Percentiles rank a stretch among this genome's conserved stretches.
phyloP scores from a whole-genome alignment of 2,329 filamentous ascomycete genomes.

The Parascedosporium putredinis region DNA sequence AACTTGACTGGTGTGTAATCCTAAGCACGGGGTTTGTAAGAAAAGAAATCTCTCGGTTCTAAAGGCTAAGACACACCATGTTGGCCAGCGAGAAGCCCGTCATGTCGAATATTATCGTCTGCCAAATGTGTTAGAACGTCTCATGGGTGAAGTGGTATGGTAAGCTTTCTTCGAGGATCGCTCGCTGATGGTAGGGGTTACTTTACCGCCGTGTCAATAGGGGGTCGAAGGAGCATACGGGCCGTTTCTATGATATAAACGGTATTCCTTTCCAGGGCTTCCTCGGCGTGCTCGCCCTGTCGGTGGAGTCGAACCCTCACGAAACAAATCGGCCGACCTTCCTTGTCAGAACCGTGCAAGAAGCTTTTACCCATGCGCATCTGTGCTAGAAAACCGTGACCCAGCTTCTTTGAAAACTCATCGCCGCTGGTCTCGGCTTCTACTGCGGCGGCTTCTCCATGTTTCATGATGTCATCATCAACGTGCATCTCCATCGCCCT shows the following conservation, averaged over 20 bases:
- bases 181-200: neutral
- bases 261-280: constrained; percentile 77
- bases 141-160: too few relatives aligned
- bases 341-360: constrained; percentile 76
- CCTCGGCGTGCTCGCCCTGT: constrained; percentile 70
- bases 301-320: constrained; percentile 76
- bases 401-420: constrained; percentile 51
- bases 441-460: constrained; percentile 63
- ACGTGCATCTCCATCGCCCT: constrained; percentile 72
- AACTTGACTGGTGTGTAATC: constrained; percentile 96
- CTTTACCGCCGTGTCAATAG: constrained; percentile 85
- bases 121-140: constrained; percentile 16
- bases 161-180: too few relatives aligned
- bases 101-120: constrained; percentile 96
- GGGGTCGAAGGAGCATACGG: constrained; percentile 67
- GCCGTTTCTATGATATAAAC: constrained; percentile 92
- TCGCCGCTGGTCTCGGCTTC: constrained; percentile 48
- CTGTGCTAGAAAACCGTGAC: constrained; percentile 71
- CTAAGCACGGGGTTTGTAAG: constrained; percentile 26
- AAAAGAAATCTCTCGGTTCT: neutral
- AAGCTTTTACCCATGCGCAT: constrained; percentile 88
- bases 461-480: constrained; percentile 75
- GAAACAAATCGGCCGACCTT: constrained; percentile 75
- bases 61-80: constrained; percentile 50
- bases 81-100: constrained; percentile 87